These are phyloP conservation scores for Kalanchoe fedtschenkoi DNA, from an alignment of 164 flowering plant genomes.

Conservation along the genomic window DNA sequence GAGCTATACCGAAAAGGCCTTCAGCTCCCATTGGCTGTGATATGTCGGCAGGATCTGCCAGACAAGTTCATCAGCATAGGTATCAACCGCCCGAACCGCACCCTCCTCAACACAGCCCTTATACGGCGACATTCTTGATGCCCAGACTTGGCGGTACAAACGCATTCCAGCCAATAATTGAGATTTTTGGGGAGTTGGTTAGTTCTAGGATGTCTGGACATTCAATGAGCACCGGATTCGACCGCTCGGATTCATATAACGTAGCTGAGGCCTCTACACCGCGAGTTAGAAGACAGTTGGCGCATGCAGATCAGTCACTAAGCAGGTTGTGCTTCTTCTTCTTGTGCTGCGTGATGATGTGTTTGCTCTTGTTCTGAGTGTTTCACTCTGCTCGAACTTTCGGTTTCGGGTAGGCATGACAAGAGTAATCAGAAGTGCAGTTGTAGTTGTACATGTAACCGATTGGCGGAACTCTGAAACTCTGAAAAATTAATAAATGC, in stretches of 20 bases:
- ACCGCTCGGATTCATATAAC: slow-evolving; percentile 33
- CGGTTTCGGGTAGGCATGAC: no score
- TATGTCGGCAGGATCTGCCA: slow-evolving; percentile 12
- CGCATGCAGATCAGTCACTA: slow-evolving; percentile 41
- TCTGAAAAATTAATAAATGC: no score
- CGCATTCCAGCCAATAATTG: slow-evolving; percentile 19
- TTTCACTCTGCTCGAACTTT: no score
- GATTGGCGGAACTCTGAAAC: no score
- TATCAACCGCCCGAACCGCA: slow-evolving; percentile 20
- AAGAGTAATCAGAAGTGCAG: no score
- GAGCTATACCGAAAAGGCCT: slow-evolving; percentile 38
- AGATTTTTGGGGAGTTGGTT: slow-evolving; percentile 53
- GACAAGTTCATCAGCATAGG: slow-evolving; percentile 24
- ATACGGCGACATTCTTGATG: slow-evolving; percentile 12
- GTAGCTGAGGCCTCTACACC: slow-evolving; percentile 16
- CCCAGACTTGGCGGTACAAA: slow-evolving; percentile 14
- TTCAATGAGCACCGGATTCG: slow-evolving; percentile 21
- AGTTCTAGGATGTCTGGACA: slow-evolving; percentile 44
- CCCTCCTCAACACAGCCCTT: slow-evolving; percentile 10
- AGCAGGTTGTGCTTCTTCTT: slow-evolving; percentile 44
- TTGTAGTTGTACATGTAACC: no score
- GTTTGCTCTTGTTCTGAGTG: slow-evolving; percentile 41
- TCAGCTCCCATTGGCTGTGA: slow-evolving; percentile 21
- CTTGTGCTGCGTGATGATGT: slow-evolving; percentile 43
- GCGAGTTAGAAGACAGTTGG: slow-evolving; percentile 44